Evolutionary conservation across 2,329 filamentous ascomycete genomes (phyloP).

Genomic region (Alternaria longipes): DNA sequence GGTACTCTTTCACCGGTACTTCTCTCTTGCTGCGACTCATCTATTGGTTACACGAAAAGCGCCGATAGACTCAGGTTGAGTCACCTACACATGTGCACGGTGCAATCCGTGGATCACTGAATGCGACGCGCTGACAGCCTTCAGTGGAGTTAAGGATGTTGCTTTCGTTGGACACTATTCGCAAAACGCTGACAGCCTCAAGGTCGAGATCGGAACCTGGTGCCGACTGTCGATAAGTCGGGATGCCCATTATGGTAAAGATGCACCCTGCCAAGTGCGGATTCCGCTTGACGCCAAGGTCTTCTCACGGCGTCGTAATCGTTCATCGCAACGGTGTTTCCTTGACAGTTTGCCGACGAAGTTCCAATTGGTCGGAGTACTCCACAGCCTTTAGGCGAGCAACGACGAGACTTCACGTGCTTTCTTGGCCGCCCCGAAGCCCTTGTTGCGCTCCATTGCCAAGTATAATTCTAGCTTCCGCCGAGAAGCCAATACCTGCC

Average conservation of each 20-base stretch:
- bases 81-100: background rate
- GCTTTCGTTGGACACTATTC: background rate
- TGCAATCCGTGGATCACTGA: background rate
- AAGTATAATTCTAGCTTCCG: constrained; percentile 27
- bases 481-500: constrained; percentile 28
- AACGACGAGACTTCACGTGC: constrained; percentile 11
- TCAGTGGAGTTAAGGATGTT: background rate
- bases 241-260: constrained; percentile 15
- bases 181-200: background rate
- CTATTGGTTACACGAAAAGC: background rate
- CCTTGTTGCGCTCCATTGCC: constrained; percentile 27
- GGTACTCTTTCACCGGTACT: background rate
- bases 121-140: background rate
- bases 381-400: constrained; percentile 5
- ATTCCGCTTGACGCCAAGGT: constrained; percentile 22
- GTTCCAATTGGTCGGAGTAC: constrained; percentile 12
- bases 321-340: constrained; percentile 9
- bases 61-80: background rate
- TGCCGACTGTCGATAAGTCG: constrained; percentile 15
- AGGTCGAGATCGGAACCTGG: constrained; percentile 12
- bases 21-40: background rate
- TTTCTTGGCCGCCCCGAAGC: constrained; percentile 19
- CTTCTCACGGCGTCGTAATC: constrained; percentile 8
- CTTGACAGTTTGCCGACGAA: background rate
- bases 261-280: constrained; percentile 22